phyloP scores from a whole-genome alignment of 2,329 filamentous ascomycete species.

The Colletotrichum cuscutae region DNA sequence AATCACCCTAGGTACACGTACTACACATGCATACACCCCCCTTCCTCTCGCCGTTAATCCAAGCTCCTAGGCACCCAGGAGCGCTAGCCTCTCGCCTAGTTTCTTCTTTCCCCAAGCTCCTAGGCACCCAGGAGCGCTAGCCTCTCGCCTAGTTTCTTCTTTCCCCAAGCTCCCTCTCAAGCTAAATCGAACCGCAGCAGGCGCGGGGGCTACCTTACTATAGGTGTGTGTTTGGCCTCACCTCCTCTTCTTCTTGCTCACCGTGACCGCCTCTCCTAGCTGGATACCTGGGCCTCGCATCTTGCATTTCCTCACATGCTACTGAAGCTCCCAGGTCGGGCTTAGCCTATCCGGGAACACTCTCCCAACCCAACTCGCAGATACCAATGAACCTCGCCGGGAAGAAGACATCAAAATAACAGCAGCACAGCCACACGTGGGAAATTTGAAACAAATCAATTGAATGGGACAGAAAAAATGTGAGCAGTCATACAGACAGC shows the following conservation, averaged over 20 bases:
- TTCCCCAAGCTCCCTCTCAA: not conserved
- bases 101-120: not conserved
- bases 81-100: not conserved
- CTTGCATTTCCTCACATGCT: not conserved
- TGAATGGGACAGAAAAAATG: too few relatives aligned
- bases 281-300: not conserved
- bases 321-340: not conserved
- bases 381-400: too few relatives aligned
- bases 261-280: not conserved
- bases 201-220: not conserved
- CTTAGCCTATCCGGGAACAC: too few relatives aligned
- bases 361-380: too few relatives aligned
- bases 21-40: not conserved
- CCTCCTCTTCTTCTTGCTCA: not conserved
- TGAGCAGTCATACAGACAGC: not conserved
- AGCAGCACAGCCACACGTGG: too few relatives aligned
- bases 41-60: too few relatives aligned
- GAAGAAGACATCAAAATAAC: too few relatives aligned
- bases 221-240: not conserved
- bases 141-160: not conserved
- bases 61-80: too few relatives aligned
- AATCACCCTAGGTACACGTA: too few relatives aligned
- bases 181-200: slow-evolving; percentile 1
- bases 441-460: too few relatives aligned
- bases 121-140: not conserved